Conservation (phyloP, 345 rosid genomes). For the Rhodamnia argentea region DNA sequence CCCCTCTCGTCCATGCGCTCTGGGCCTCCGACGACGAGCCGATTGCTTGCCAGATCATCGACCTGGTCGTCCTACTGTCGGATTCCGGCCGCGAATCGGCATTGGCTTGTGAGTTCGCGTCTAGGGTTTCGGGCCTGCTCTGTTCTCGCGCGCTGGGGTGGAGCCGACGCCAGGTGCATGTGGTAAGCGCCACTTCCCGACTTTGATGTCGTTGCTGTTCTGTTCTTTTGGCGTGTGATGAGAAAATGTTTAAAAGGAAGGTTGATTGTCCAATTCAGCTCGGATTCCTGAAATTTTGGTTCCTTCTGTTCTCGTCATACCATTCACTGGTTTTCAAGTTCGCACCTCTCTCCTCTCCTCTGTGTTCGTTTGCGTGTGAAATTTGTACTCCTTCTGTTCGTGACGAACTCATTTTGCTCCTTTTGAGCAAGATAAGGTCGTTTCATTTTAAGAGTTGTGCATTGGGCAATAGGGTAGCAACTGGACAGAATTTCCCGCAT, state of each 20-base stretch:
- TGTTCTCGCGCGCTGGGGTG: not conserved
- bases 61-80: slow-evolving; percentile 32
- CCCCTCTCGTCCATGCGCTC: slow-evolving; percentile 79
- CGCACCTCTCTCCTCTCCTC: not conserved
- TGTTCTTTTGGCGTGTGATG: not conserved
- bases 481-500: not conserved
- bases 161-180: slow-evolving; percentile 37
- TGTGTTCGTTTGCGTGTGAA: not conserved
- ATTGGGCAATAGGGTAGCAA: not conserved
- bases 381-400: not conserved
- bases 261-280: not conserved
- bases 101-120: slow-evolving; percentile 33
- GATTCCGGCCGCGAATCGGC: slow-evolving; percentile 10
- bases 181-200: slow-evolving; percentile 15
- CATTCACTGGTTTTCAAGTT: not conserved
- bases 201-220: too few relatives aligned
- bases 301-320: not conserved
- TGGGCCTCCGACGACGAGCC: slow-evolving; percentile 62
- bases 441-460: not conserved
- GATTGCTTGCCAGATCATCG: slow-evolving; percentile 56
- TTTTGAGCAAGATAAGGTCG: not conserved
- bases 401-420: not conserved
- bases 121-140: slow-evolving; percentile 24
- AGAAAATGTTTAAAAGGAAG: not conserved
- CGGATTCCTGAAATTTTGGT: not conserved